Percentiles rank a stretch among this genome's conserved stretches.
Evolutionary conservation across 352 stramenopile species (phyloP).

Genomic region (Pythium aristosporum): DNA sequence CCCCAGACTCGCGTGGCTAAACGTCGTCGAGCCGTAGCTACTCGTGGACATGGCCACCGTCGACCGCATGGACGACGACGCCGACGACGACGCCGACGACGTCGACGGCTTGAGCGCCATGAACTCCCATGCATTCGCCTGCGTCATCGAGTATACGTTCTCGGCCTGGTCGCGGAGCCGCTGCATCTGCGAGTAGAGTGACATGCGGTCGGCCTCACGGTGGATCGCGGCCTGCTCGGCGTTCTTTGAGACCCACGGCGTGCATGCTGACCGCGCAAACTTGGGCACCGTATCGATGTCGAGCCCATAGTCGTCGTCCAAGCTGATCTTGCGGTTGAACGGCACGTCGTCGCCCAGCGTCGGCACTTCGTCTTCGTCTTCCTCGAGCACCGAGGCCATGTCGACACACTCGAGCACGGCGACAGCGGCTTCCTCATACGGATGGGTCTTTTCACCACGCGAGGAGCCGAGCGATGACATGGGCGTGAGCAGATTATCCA

Average conservation of each 20-base stretch:
- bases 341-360: constrained; percentile 19
- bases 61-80: constrained; percentile 17
- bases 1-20: constrained; percentile 9
- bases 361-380: constrained; percentile 24
- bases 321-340: constrained; percentile 24
- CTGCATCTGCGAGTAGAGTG: constrained; percentile 27
- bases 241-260: constrained; percentile 17
- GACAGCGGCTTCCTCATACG: constrained; percentile 16
- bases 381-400: constrained; percentile 22
- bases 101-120: constrained; percentile 17
- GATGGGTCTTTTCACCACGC: no score
- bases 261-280: constrained; percentile 19
- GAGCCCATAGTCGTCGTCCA: constrained; percentile 10
- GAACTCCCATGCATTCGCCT: constrained; percentile 23
- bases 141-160: constrained; percentile 23
- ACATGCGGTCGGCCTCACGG: constrained; percentile 20
- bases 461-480: constrained; percentile 7
- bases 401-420: constrained; percentile 20
- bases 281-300: neutral
- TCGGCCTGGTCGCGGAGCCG: constrained; percentile 23
- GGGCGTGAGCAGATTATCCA: constrained; percentile 20
- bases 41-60: constrained; percentile 17
- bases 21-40: constrained; percentile 13
- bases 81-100: no score
- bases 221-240: constrained; percentile 17